Base-by-base conservation (phyloP, 192 early-diverging fungal species). In the Podila verticillata region DNA sequence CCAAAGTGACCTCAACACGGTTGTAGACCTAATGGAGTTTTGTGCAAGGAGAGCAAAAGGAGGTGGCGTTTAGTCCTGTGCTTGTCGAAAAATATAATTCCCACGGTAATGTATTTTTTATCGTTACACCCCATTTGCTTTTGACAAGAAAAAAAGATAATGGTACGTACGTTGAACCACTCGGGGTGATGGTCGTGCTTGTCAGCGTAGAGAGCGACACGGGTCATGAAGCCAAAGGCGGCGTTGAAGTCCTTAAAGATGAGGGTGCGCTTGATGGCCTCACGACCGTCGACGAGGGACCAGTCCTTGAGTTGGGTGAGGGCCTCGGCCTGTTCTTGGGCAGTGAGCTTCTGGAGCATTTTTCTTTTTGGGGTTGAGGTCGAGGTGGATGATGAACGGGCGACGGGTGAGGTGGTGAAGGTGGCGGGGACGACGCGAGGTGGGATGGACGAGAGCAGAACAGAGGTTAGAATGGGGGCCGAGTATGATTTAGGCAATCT, bases 221-320 rank as follows among this genome's bases (percentile, higher is more conserved):
- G 82, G 12, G 95, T 89, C 98, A 99, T 99, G 84, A 99, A 99
- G 7, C 92, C 93, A 87, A 96, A 99, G 7, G 96, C 96, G 59
- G 90, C 87, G 82, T 87, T 90, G 75, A 99, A 99, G 75, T 94
- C 89, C 56, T 87, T 82, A 84, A 97, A 98, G 51, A 48, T 39
- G 77, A 95, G 96, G 20, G 86, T 87, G 81, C 94, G 96, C 64
- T 87, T 81, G 66, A 93, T 92, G 28, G 91, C 92, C 68, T 95
- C 94, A 44, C 93, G 87, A 13, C 82, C 84, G 22, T 83, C 69
- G 17, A 86, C 87, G n/a, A 93, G 57, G 49, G 72, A 71, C 94
- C 94, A 95, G 58, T 85, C 90, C 44, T 47, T 44, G 30, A 82
- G 70, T n/a, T 78, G 57, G 29, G 58, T 83, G 57, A 74, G 81